Conservation (phyloP, 2,329 filamentous ascomycete genomes). For the Trichothecium roseum region DNA sequence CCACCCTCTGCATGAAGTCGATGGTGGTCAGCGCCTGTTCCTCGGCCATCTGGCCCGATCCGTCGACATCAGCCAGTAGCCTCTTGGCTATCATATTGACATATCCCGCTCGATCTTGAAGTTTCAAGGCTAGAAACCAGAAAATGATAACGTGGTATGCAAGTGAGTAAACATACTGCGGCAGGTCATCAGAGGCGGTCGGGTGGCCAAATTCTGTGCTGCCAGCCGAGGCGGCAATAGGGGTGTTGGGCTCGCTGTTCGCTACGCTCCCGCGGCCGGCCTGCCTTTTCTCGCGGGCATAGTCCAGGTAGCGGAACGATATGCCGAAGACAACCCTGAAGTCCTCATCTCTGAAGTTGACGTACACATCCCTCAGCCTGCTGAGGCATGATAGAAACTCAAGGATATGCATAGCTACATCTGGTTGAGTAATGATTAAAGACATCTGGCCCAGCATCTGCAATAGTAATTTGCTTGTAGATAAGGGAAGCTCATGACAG, state of each 20-base stretch:
- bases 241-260: conserved; percentile 28
- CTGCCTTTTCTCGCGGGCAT: conserved; percentile 60
- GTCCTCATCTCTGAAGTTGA: conserved; percentile 84
- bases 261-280: conserved; percentile 32
- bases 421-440: conserved; percentile 86
- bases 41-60: conserved; percentile 61
- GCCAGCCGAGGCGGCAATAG: conserved; percentile 8
- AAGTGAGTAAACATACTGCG: conserved; percentile 86
- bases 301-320: conserved; percentile 86
- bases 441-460: conserved; percentile 88
- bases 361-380: conserved; percentile 71
- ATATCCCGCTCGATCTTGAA: conserved; percentile 72
- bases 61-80: conserved; percentile 68
- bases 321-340: conserved; percentile 93
- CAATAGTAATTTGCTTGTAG: conserved; percentile 75
- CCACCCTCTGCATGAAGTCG: conserved; percentile 86
- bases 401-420: conserved; percentile 87
- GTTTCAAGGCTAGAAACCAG: conserved; percentile 87
- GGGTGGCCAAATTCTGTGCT: conserved; percentile 12
- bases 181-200: conserved; percentile 57
- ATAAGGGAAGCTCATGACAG: conserved; percentile 84
- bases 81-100: conserved; percentile 87
- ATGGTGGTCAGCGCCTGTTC: conserved; percentile 91
- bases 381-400: conserved; percentile 90
- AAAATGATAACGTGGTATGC: conserved; percentile 94